phyloP scores from a whole-genome alignment of 768 basidiomycete genomes.

The Cytidiella melzeri region DNA sequence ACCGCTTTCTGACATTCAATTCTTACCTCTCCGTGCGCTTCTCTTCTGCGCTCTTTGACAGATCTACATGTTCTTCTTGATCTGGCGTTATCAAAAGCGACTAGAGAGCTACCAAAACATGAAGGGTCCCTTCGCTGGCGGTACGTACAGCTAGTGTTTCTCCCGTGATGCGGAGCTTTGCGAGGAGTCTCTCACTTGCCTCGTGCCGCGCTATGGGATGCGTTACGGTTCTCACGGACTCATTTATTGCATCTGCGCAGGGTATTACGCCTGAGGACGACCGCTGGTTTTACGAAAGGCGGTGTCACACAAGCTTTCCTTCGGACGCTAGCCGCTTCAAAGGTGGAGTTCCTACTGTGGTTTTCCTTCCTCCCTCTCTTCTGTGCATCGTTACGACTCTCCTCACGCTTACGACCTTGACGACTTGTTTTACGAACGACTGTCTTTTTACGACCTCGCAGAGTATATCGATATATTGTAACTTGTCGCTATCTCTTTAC shows the following conservation, averaged over 20 bases:
- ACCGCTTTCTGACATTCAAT: neutral
- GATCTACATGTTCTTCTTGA: slow-evolving; percentile 74
- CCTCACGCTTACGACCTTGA: slow-evolving; percentile 23
- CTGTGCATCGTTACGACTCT: slow-evolving; percentile 12
- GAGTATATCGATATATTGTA: slow-evolving; percentile 13
- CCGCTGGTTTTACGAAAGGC: neutral
- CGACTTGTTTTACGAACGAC: slow-evolving; percentile 20
- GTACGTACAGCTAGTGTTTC: slow-evolving; percentile 34
- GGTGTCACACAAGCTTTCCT: neutral
- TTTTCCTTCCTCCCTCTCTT: slow-evolving; percentile 6
- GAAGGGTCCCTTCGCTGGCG: slow-evolving; percentile 58
- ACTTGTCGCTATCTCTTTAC: slow-evolving; percentile 20
- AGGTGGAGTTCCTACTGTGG: no score
- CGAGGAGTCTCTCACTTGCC: slow-evolving; percentile 2
- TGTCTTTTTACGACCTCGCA: neutral
- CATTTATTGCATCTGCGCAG: slow-evolving; percentile 5
- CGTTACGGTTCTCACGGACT: slow-evolving; percentile 1
- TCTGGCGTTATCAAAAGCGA: slow-evolving; percentile 68
- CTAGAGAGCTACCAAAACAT: slow-evolving; percentile 60
- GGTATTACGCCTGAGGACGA: slow-evolving; percentile 11
- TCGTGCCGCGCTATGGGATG: slow-evolving; percentile 3
- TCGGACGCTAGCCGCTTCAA: no score
- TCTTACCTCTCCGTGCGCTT: neutral
- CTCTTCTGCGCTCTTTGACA: slow-evolving; percentile 21
- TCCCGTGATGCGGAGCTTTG: slow-evolving; percentile 6